Base-by-base conservation (phyloP, 768 basidiomycete genomes). In the Psilocybe cubensis region DNA sequence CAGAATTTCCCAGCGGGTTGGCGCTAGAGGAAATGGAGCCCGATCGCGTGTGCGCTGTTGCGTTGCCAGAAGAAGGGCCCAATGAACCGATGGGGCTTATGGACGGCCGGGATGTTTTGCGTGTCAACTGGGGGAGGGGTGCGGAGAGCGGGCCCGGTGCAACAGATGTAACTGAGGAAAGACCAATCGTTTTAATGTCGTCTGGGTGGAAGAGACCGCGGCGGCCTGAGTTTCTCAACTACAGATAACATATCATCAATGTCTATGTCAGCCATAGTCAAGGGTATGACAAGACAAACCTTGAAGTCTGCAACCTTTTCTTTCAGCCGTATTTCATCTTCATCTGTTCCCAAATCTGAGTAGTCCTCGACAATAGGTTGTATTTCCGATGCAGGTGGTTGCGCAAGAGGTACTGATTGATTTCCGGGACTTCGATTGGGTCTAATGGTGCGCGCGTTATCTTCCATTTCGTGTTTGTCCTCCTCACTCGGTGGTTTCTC, bases 291-390 rank as follows among this genome's bases (percentile, higher is more conserved):
- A 38, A 28, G 49, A 64, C 77, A 41, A 50, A 91, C 91, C 81
- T 88, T 93, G 72, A 96, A 92, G 70, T 90, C 85, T 0, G 88
- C 87, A 12, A 97, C 85, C 73, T 94, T 94, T 63, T 85, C 85
- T 63, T 88, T 81, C 49, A 96, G 75, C 65, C 71, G 66, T 33
- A 65, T 70, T 54, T 89, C 90, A 38, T 91, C 91, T 60, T 92
- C 94, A 14, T 88, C 91, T n/a, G 80, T 75, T 21, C 84, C 86
- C 38, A 96, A 72, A 68, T 98, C 96, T 6, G 94, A 96, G 67
- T 94, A 96, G 71, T 98, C 96, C 66, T 98, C 96, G 2, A 89
- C 82, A 38, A 92, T 89, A 6, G 89, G 85, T 8, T 73, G 71
- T 27, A 92, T 87, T 38, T 81, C 83, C 8, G 78, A 74, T 8